phyloP scores from a whole-genome alignment of 2,329 filamentous ascomycete genomes.

The Mycogone perniciosa region DNA sequence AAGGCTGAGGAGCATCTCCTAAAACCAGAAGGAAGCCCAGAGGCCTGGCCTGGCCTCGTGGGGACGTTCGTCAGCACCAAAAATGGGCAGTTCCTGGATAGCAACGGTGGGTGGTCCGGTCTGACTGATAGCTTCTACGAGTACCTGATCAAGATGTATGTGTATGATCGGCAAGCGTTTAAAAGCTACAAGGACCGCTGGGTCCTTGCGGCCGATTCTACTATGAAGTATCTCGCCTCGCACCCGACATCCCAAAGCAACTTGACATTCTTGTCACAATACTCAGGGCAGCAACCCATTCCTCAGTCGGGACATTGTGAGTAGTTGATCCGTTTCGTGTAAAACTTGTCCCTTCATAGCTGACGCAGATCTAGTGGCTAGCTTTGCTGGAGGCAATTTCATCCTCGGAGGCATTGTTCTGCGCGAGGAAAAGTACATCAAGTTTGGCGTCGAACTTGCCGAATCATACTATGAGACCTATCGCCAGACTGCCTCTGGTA shows the following conservation, averaged over 20 bases:
- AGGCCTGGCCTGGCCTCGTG: slow-evolving; percentile 72
- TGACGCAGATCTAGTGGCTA: slow-evolving; percentile 49
- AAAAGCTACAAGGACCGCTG: slow-evolving; percentile 63
- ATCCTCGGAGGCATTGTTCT: slow-evolving; percentile 73
- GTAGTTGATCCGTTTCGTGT: slow-evolving; percentile 17
- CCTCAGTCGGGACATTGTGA: slow-evolving; percentile 46
- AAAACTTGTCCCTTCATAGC: neutral
- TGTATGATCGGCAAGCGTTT: slow-evolving; percentile 66
- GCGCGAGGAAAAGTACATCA: slow-evolving; percentile 56
- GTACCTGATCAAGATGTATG: slow-evolving; percentile 86
- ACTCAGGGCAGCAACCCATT: slow-evolving; percentile 37
- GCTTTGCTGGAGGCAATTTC: slow-evolving; percentile 81
- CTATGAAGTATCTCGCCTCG: slow-evolving; percentile 63
- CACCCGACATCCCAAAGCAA: slow-evolving; percentile 61
- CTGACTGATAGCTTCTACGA: slow-evolving; percentile 80
- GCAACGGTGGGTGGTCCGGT: slow-evolving; percentile 67
- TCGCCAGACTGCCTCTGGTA: slow-evolving; percentile 57
- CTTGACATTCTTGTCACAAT: slow-evolving; percentile 64
- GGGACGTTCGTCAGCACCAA: slow-evolving; percentile 60
- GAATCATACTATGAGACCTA: slow-evolving; percentile 72
- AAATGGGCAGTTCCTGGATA: slow-evolving; percentile 61
- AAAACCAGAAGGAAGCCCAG: slow-evolving; percentile 47
- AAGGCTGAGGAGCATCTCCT: slow-evolving; percentile 66
- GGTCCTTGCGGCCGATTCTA: slow-evolving; percentile 68
- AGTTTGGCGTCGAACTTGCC: slow-evolving; percentile 68